Evolutionary conservation across 2,329 filamentous ascomycete species (phyloP), one percentile per base, ranked within the genome.

Genomic region (Cladobotryum mycophilum): DNA sequence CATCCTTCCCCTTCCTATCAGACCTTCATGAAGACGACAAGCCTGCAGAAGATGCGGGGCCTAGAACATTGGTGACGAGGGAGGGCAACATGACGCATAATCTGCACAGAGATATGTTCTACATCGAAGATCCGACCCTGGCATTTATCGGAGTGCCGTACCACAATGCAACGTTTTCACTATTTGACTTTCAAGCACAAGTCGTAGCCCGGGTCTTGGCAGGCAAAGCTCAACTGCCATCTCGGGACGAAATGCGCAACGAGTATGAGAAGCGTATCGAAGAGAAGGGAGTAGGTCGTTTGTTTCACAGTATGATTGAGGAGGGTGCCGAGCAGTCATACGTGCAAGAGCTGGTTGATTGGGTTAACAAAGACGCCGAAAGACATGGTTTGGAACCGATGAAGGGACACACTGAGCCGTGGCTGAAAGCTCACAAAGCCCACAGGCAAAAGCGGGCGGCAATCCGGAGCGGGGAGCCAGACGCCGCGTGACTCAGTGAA

Each of bases 81-180:
- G 81, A 86, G 41, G 84, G 84, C 2, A 74, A 73, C 12, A 79
- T 82, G 61, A 69, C 75, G 4, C 84, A 88, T 58, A 87, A 88
- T 56, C 68, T 88, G 1, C 80, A 87, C 69, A 80, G 80, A 52
- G 84, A 88, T 60, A 82, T 88, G 13, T 88, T 85, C 61, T 88
- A 86, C 64, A 86, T 86, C 41, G 75, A 76, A 0, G 83, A 88
- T 53, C 82, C 84, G 0, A 78, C 80, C 0, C 68, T 88, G 1
- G 69, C 73, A 0, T 87, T 87, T 55, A 69, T 87, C 15, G 84
- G 84, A 0, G 78, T 84, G 0, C 82, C 81, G 0, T 86, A 81
- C 58, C 79, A 85, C 58, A 80, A 80, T 0, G 81, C 82, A 0
- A 87, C 84, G 0, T 88, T 87, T 58, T 11, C n/a, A 6, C 6